phyloP scores from a whole-genome alignment of 2,329 filamentous ascomycete genomes.

The Fusarium papillatum region DNA sequence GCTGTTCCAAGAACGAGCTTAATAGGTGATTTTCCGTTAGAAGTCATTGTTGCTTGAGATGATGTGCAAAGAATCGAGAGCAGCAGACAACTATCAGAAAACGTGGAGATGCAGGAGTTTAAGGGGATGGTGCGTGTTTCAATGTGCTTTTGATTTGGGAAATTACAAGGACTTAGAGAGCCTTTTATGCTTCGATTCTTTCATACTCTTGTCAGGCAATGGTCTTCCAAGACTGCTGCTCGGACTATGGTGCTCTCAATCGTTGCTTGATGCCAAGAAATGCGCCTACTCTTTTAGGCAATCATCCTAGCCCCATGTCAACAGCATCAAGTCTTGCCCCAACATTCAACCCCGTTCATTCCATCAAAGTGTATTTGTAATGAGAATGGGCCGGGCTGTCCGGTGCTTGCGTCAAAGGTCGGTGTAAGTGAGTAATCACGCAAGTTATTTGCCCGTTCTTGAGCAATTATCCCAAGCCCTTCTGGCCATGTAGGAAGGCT shows the following conservation, averaged over 20 bases:
- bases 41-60: conserved; percentile 6
- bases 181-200: not conserved
- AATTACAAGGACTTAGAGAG: not conserved
- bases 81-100: not conserved
- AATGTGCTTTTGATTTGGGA: not conserved
- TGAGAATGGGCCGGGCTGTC: not conserved
- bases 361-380: not conserved
- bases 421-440: not conserved
- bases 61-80: not conserved
- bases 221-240: not conserved
- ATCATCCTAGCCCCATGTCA: not conserved
- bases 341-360: not conserved
- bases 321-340: not conserved
- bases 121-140: not conserved
- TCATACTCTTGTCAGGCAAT: not conserved
- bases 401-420: not conserved
- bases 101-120: not conserved
- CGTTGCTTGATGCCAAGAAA: conserved; percentile 11
- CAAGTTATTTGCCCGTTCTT: not conserved
- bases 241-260: not conserved
- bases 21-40: conserved; percentile 8
- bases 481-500: not conserved
- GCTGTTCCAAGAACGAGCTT: conserved; percentile 34
- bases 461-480: not conserved
- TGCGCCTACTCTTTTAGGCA: conserved; percentile 24